Base-by-base conservation (phyloP, 805 yeast species). In the Alloascoidea africana region DNA sequence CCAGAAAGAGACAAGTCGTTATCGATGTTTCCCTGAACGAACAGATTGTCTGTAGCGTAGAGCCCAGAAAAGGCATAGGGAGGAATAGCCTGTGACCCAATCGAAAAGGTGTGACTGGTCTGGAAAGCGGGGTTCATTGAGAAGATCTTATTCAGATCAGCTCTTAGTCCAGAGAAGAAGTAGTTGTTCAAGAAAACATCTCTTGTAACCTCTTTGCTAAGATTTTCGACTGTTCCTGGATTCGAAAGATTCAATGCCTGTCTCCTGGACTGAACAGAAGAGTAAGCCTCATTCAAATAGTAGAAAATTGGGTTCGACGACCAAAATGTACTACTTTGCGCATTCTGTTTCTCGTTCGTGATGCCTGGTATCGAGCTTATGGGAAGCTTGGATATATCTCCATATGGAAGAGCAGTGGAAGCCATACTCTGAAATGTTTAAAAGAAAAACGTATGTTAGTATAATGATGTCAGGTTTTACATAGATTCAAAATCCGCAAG, bases 211-310 rank as follows among this genome's bases (percentile, higher is more conserved):
- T 91, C 98, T 63, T 84, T 83, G 65, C 78, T 79, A 58, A 89
- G 66, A 65, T 85, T 84, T 66, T 87, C 97, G 58, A 85, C 74
- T 46, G 95, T 80, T 48, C 97, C 97, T 41, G 98, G 98, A 63
- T 86, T 84, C 50, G 73, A 63, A 56, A 91, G 73, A 40, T 86
- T 85, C 47, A 87, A 67, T 4, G 89, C 73, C 43, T 72, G 68
- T 58, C 97, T 76, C 59, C 86, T 94, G 48, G 76, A 77, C 44
- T 74, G 61, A 43, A 86, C 68, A 47, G 76, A 70, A 51, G 63
- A 69, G 58, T 83, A 80, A 44, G 78, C 81, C 52, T 80, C 82
- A 55, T 81, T 75, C 49, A 81, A 65, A 61, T 76, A 84, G 41
- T 82, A 73, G 53, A 80, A 80, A 36, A 84, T 71, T 37, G 95